Evolutionary conservation across 305 asterid genomes (phyloP), one percentile per base, ranked within the genome.

Genomic region (Ilex paraguariensis): DNA sequence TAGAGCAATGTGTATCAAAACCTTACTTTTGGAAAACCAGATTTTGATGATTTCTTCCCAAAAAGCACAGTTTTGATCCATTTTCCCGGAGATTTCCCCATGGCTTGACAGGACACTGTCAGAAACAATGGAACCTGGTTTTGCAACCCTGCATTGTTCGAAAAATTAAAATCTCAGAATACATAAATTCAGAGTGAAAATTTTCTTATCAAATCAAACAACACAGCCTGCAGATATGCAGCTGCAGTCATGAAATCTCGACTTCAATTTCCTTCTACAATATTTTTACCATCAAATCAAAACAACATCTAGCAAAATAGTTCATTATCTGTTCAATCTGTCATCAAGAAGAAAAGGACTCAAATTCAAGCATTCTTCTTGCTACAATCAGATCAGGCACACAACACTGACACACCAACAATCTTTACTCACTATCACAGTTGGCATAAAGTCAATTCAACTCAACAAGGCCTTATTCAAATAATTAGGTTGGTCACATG

Each of bases 41-140:
- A 74, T 73, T 86, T 90, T 28, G 99, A 81, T 56, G 81, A 61
- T 74, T 93, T 93, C 88, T 90, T 93, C 65, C 99, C 95, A 21
- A 87, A 90, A 66, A 93, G 99, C 13, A 87, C 89, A 28, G 87
- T 69, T 79, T 90, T 93, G 81, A 93, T 87, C 99, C 99, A 90
- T 71, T 83, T 93, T 68, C 81, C 96, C 0, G 99, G 95, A 79
- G 99, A 93, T 81, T 92, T 93, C 75, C 98, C 95, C 98, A 92
- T 92, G 46, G 76, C 63, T 59, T 13, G 10, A 54, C 78, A 32
- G 66, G 31, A 66, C 63, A 61, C 74, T 64, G 66, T 67, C 60
- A 67, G 70, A 69, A 54, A 63, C 66, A 65, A 57, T 36, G 0
- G 59, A 51, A 62, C 62, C 71, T 81, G 75, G 69, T 64, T 58